Evolutionary conservation across 225 moss, liverwort and hornwort species (phyloP).

Genomic region (Antitrichia curtipendula): DNA sequence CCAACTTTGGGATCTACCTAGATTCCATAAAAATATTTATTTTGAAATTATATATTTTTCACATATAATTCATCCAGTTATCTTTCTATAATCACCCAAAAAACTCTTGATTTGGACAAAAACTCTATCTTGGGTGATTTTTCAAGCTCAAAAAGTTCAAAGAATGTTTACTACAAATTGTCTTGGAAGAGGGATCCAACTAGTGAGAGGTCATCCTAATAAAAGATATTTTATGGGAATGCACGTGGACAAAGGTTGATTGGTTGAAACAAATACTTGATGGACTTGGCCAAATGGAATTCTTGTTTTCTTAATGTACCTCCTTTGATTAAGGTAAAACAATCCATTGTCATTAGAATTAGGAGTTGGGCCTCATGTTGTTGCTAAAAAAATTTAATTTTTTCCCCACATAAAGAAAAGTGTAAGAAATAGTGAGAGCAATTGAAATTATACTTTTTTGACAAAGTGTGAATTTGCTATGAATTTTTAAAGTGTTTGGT

Average conservation of each 20-base stretch:
- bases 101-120: neutral
- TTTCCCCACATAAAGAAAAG: no score
- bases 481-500: no score
- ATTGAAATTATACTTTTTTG: no score
- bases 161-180: rapidly evolving
- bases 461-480: no score
- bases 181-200: neutral
- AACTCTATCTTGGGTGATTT: neutral
- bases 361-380: no score
- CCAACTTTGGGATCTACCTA: rapidly evolving
- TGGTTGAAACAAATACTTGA: neutral
- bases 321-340: neutral
- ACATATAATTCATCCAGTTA: neutral
- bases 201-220: rapidly evolving
- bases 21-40: rapidly evolving
- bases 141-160: neutral
- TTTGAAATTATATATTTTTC: neutral
- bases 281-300: rapidly evolving
- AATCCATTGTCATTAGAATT: no score
- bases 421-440: no score
- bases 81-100: neutral
- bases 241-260: rapidly evolving
- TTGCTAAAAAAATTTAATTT: no score
- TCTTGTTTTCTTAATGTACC: rapidly evolving
- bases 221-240: rapidly evolving